Evolutionary conservation across 306 rosid species (phyloP).

Genomic region (Medicago lupulina): DNA sequence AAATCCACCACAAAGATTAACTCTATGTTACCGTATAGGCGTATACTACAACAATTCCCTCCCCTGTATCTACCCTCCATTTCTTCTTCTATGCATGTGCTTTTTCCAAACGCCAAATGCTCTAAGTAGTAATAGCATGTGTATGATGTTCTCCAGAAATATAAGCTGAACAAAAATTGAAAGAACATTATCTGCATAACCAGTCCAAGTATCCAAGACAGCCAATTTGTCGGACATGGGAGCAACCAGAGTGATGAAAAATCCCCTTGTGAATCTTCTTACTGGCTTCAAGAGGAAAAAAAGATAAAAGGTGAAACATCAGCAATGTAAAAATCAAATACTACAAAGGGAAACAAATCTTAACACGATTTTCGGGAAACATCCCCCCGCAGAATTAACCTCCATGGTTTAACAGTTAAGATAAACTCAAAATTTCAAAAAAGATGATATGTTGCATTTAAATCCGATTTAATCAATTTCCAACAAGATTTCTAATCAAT

Average conservation of each 20-base stretch:
- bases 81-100: conserved; percentile 23
- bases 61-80: conserved; percentile 30
- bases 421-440: not conserved
- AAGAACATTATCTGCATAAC: conserved; percentile 41
- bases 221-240: conserved; percentile 50
- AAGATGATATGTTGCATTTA: conserved; percentile 15
- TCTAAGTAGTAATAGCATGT: conserved; percentile 36
- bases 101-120: conserved; percentile 36
- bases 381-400: conserved; percentile 30
- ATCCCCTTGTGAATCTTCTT: conserved; percentile 49
- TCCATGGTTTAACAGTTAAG: conserved; percentile 7
- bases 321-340: conserved; percentile 43
- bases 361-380: conserved; percentile 37
- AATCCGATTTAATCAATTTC: conserved; percentile 15
- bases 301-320: conserved; percentile 44
- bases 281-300: conserved; percentile 53
- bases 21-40: conserved; percentile 39
- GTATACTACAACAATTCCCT: conserved; percentile 29
- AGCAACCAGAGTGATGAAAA: conserved; percentile 50
- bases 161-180: conserved; percentile 21
- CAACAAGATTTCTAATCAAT: conserved; percentile 26
- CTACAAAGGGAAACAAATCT: conserved; percentile 30
- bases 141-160: conserved; percentile 41
- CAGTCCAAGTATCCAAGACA: conserved; percentile 46
- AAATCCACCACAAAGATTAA: conserved; percentile 32